A percentile compares a stretch with the other conserved stretches of the same genome.
Conservation (phyloP, 2,329 filamentous ascomycete genomes). For the Aureobasidium sp. region DNA sequence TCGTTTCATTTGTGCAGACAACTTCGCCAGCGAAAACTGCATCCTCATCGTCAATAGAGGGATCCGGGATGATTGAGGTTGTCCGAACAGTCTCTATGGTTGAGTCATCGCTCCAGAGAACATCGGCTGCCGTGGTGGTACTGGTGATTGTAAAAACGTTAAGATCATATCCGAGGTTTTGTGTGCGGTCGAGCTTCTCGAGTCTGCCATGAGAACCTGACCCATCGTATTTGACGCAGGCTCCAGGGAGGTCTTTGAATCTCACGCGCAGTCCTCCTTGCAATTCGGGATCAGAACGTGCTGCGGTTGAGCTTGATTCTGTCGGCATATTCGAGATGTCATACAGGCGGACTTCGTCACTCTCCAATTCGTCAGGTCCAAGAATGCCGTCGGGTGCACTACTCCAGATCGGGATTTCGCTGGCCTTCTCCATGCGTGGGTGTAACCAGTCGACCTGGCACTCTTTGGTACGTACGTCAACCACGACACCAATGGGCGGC, state of each 20-base stretch:
- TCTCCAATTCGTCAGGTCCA: constrained; percentile 33
- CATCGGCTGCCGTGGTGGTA: constrained; percentile 40
- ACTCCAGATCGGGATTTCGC: background rate
- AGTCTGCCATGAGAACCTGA: constrained; percentile 31
- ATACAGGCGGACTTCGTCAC: constrained; percentile 33
- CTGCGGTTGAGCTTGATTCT: background rate
- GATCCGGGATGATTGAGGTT: constrained; percentile 40
- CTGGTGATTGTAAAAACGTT: constrained; percentile 47
- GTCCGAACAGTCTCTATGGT: constrained; percentile 39
- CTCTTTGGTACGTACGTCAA: constrained; percentile 38
- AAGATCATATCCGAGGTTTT: constrained; percentile 48
- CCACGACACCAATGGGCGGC: constrained; percentile 41
- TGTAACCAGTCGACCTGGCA: constrained; percentile 46
- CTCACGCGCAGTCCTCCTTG: constrained; percentile 33
- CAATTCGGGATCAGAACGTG: constrained; percentile 22
- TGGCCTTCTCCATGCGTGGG: background rate
- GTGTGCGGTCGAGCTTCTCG: constrained; percentile 35
- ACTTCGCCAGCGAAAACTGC: constrained; percentile 50
- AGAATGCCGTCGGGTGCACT: constrained; percentile 15
- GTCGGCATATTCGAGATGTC: constrained; percentile 24
- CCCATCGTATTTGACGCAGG: constrained; percentile 43
- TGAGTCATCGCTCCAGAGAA: constrained; percentile 50
- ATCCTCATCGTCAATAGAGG: constrained; percentile 46
- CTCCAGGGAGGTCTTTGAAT: constrained; percentile 45
- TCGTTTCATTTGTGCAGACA: constrained; percentile 37